Evolutionary conservation across 176 grass and related monocot genomes (phyloP).

Genomic region (Aegilops bicornis): DNA sequence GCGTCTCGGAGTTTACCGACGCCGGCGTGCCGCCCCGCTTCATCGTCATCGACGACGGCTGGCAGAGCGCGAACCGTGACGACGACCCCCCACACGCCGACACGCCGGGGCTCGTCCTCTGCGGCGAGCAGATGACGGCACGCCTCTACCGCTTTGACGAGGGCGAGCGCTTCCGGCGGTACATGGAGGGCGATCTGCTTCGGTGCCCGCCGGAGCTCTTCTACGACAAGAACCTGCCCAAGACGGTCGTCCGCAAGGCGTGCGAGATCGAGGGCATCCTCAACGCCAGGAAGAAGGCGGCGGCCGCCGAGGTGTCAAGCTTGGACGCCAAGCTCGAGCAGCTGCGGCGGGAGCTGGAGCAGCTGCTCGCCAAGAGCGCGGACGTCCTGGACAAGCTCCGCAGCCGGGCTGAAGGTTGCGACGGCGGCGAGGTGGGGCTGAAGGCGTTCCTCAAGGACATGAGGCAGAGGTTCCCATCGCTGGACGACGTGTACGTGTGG

Average conservation of each 20-base stretch:
- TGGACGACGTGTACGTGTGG: too few species aligned
- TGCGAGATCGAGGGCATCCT: slow-evolving; percentile 16
- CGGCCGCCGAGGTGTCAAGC: background rate
- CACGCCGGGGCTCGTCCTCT: slow-evolving; percentile 34
- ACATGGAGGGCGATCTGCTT: too few species aligned
- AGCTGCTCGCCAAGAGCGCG: slow-evolving; percentile 5
- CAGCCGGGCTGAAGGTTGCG: too few species aligned
- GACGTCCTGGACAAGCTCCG: background rate
- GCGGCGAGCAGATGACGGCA: too few species aligned
- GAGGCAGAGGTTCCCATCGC: background rate
- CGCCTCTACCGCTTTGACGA: too few species aligned
- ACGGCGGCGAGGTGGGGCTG: slow-evolving; percentile 18
- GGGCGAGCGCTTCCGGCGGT: too few species aligned
- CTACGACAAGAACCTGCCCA: slow-evolving; percentile 22
- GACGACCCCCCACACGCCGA: slow-evolving; percentile 31
- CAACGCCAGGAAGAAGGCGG: slow-evolving; percentile 30
- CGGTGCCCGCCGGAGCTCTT: background rate
- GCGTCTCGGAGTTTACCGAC: slow-evolving; percentile 42
- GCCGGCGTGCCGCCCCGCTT: slow-evolving; percentile 50
- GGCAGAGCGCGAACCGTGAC: slow-evolving; percentile 65
- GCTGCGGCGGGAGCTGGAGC: background rate
- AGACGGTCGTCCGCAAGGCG: slow-evolving; percentile 26
- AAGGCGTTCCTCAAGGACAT: slow-evolving; percentile 63
- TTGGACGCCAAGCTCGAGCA: background rate
- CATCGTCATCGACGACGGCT: slow-evolving; percentile 76